Conservation (phyloP, 441 rosid species). For the Sinapis alba region DNA sequence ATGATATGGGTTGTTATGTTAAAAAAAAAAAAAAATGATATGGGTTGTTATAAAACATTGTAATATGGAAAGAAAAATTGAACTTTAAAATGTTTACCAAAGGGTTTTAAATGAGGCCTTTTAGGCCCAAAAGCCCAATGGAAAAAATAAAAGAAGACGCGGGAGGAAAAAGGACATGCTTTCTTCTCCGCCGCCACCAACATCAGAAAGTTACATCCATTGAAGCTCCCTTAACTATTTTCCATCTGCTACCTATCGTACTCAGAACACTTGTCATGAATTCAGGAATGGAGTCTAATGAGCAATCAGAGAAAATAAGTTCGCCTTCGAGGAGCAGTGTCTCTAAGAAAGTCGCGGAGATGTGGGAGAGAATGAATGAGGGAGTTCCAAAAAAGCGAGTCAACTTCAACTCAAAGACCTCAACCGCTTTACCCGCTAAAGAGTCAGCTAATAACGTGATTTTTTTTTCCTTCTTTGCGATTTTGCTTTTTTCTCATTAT, state of each 20-base stretch:
- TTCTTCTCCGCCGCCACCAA: not conserved
- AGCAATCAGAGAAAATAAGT: not conserved
- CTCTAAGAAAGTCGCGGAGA: conserved; percentile 42
- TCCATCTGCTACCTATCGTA: not conserved
- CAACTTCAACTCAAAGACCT: conserved; percentile 31
- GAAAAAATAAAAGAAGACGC: no score
- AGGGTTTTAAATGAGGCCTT: no score
- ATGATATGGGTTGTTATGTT: no score
- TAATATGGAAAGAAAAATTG: no score
- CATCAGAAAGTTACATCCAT: not conserved
- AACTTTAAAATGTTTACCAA: no score
- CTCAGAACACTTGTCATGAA: not conserved
- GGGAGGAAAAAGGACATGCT: no score
- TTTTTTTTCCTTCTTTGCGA: not conserved
- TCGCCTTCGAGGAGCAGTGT: conserved; percentile 33
- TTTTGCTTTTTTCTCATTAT: not conserved
- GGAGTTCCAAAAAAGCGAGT: conserved; percentile 35
- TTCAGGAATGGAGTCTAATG: conserved; percentile 23
- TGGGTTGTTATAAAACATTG: no score
- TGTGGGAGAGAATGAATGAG: conserved; percentile 41
- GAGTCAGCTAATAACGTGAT: conserved; percentile 40
- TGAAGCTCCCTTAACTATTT: not conserved
- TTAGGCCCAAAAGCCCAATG: no score
- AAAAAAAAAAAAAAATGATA: no score
- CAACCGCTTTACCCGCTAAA: conserved; percentile 17